Evolutionary conservation across 2,329 filamentous ascomycete genomes (phyloP), one percentile per base, ranked within the genome.

Genomic region (Zymoseptoria crescenta): DNA sequence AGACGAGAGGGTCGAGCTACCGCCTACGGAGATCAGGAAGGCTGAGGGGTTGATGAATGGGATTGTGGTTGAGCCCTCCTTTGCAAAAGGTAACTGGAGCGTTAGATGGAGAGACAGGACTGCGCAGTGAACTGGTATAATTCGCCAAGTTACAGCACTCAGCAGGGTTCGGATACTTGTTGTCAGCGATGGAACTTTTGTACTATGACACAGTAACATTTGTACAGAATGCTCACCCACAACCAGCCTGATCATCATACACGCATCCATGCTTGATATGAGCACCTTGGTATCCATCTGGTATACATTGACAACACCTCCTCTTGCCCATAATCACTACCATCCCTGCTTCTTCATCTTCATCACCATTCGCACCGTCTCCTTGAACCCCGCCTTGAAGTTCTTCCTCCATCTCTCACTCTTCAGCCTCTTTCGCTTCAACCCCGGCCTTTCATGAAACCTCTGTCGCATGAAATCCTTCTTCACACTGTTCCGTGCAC

Each of bases 331-430:
- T 13, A 3, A 7, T 16, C 10, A 35, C 57, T 59, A 95, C 89
- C 91, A 94, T 2, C 90, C 90, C 75, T 94, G 89, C 70, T 78
- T 83, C 67, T 83, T 87, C 76, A 95, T 78, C 72, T 88, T 82
- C 69, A 82, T 77, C 5, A 91, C 88, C 65, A 88, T 79, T 49
- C 68, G 71, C 7, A 89, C 81, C 9, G 84, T 83, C 4, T 81
- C 80, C 72, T 78, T 80, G 74, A 94, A 92, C 3, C 85, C 87
- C 30, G 73, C 72, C 78, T 83, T 85, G 75, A 93, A 94, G 60
- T 83, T 81, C 63, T 66, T 76, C 72, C 83, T 80, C 87, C 88
- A 91, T 62, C 89, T 79, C 78, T 87, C 79, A 60, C 83, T 85
- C 72, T 77, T 79, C 66, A 91, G 74, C 68, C 89, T 82, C 83